phyloP scores from a whole-genome alignment of 2,329 filamentous ascomycete species.

The Colletotrichum sp. region DNA sequence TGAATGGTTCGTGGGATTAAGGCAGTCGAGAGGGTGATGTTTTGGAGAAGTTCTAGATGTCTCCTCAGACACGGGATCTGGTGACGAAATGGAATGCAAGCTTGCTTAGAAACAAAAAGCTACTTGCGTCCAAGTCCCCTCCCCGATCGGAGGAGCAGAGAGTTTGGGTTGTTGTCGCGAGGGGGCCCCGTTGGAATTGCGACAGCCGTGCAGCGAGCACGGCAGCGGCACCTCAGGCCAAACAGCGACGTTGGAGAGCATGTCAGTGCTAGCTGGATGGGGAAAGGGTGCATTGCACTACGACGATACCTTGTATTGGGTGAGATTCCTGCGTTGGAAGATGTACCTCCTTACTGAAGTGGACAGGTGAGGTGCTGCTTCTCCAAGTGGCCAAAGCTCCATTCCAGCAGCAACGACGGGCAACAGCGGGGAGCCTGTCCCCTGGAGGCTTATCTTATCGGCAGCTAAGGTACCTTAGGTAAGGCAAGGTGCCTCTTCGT shows the following conservation, averaged over 20 bases:
- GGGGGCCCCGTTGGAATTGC: slow-evolving; percentile 8
- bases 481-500: neutral
- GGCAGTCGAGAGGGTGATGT: neutral
- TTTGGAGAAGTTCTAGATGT: neutral
- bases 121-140: neutral
- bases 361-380: too few relatives aligned
- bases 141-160: neutral
- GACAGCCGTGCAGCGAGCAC: slow-evolving; percentile 6
- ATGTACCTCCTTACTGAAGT: neutral
- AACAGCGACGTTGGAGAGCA: neutral
- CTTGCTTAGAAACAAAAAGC: neutral
- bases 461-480: neutral
- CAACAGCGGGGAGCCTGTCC: neutral
- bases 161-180: slow-evolving; percentile 13
- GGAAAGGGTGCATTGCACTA: neutral
- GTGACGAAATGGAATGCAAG: neutral
- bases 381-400: neutral
- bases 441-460: neutral
- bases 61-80: neutral
- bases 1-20: neutral
- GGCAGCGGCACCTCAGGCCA: neutral
- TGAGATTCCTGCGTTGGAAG: fast-evolving
- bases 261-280: slow-evolving; percentile 1
- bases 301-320: neutral
- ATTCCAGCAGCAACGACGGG: neutral